Evolutionary conservation across 768 basidiomycete species (phyloP).

Genomic region (Phylloporus arenicola): DNA sequence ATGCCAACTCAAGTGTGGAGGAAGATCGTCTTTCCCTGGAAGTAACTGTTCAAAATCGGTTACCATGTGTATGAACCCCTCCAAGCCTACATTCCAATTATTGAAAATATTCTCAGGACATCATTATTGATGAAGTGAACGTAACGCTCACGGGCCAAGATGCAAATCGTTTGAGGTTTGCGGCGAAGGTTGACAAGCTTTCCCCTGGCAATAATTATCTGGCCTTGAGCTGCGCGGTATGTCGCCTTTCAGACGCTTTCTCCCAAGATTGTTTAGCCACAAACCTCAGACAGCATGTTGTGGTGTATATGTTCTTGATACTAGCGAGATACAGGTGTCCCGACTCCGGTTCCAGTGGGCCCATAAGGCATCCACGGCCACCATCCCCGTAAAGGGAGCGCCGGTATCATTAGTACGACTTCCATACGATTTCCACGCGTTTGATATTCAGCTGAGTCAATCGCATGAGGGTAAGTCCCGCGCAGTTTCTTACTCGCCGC

Average conservation of each 20-base stretch:
- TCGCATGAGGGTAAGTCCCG: conserved; percentile 35
- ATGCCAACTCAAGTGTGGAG: conserved; percentile 48
- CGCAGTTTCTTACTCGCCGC: conserved; percentile 12
- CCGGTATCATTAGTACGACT: conserved; percentile 50
- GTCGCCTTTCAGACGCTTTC: conserved; percentile 21
- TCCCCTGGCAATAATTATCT: conserved; percentile 54
- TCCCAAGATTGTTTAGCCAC: background rate
- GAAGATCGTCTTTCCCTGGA: conserved; percentile 64
- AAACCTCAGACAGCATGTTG: conserved; percentile 49
- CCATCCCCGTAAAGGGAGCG: conserved; percentile 23
- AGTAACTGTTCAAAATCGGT: conserved; percentile 54
- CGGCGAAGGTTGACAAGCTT: conserved; percentile 37
- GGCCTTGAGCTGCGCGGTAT: conserved; percentile 67
- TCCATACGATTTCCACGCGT: conserved; percentile 53
- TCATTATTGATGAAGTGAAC: conserved; percentile 58
- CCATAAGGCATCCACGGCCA: conserved; percentile 32
- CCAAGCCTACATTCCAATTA: background rate
- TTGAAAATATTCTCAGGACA: conserved; percentile 36
- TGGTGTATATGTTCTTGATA: conserved; percentile 66
- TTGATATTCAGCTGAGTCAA: conserved; percentile 60
- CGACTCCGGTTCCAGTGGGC: conserved; percentile 64
- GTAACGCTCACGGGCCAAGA: conserved; percentile 61
- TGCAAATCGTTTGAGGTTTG: conserved; percentile 56
- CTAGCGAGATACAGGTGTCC: conserved; percentile 60
- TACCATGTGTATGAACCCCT: conserved; percentile 67